These are phyloP conservation scores for Stropharia rugosoannulata DNA, from an alignment of 768 basidiomycete genomes.

Conservation along the genomic window DNA sequence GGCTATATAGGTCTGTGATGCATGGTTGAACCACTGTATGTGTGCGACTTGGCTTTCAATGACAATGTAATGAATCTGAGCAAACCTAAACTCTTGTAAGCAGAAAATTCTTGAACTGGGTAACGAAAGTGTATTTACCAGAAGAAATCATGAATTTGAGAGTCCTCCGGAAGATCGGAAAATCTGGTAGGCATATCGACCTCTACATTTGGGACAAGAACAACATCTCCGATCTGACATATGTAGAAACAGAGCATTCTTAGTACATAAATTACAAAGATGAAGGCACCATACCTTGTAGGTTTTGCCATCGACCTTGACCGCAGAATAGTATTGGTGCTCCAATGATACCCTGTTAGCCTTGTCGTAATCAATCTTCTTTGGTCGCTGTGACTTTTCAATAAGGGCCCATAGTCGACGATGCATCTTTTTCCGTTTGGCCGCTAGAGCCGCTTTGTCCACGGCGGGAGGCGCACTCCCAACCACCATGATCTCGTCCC, in stretches of 20 bases:
- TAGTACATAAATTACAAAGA: background rate
- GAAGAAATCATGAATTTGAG: conserved; percentile 56
- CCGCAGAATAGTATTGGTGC: conserved; percentile 35
- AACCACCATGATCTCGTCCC: conserved; percentile 53
- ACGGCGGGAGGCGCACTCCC: conserved; percentile 39
- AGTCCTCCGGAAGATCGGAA: conserved; percentile 28
- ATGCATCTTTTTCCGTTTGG: conserved; percentile 21
- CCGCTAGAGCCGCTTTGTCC: conserved; percentile 25
- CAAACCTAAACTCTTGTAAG: conserved; percentile 55
- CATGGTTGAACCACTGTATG: conserved; percentile 76
- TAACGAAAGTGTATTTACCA: conserved; percentile 41
- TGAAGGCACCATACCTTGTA: conserved; percentile 38
- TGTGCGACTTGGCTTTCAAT: conserved; percentile 47
- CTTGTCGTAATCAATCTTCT: conserved; percentile 25
- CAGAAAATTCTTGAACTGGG: background rate
- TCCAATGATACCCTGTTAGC: conserved; percentile 32
- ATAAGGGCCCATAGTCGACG: conserved; percentile 29
- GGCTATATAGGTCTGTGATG: conserved; percentile 55
- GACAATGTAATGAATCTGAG: conserved; percentile 54
- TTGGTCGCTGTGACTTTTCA: conserved; percentile 21
- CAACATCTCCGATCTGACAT: conserved; percentile 59
- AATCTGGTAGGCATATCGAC: conserved; percentile 30
- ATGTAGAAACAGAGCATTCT: background rate
- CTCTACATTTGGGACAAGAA: conserved; percentile 43
- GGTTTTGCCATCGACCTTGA: conserved; percentile 39